Percentiles rank a stretch among this genome's conserved stretches.
phyloP scores from a whole-genome alignment of 1,284 basidiomycete genomes.

The Ceratobasidium sp. region DNA sequence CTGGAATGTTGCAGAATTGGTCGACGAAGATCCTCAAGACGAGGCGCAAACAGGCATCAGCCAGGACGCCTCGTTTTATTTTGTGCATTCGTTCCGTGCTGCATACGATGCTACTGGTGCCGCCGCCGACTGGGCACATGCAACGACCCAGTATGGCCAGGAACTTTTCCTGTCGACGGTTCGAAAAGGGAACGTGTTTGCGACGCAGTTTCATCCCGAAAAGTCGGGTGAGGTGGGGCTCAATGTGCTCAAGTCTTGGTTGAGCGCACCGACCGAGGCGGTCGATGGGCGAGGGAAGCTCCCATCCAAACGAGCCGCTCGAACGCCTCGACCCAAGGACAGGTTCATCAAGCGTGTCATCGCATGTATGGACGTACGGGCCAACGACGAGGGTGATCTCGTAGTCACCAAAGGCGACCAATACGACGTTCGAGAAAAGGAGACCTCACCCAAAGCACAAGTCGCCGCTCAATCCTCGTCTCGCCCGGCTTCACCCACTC shows the following conservation, averaged over 20 bases:
- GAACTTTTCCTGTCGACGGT: slow-evolving; percentile 92
- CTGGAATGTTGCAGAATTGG: slow-evolving; percentile 81
- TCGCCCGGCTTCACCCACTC: slow-evolving; percentile 27
- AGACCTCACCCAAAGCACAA: slow-evolving; percentile 38
- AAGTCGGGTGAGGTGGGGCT: slow-evolving; percentile 95
- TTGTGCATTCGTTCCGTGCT: slow-evolving; percentile 95
- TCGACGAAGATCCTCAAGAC: slow-evolving; percentile 53
- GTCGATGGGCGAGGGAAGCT: slow-evolving; percentile 4
- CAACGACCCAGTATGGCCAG: slow-evolving; percentile 90
- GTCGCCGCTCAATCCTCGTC: slow-evolving; percentile 37
- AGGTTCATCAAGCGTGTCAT: slow-evolving; percentile 92
- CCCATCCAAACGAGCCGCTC: slow-evolving; percentile 28
- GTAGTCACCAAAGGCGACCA: slow-evolving; percentile 99
- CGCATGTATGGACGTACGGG: slow-evolving; percentile 97
- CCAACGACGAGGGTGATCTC: slow-evolving; percentile 95
- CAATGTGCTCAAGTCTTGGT: slow-evolving; percentile 82
- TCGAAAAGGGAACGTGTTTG: slow-evolving; percentile 87
- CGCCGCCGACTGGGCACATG: slow-evolving; percentile 72
- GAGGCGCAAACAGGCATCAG: slow-evolving; percentile 51
- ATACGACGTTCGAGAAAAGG: slow-evolving; percentile 95
- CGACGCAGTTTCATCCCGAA: slow-evolving; percentile 97
- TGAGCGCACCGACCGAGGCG: slow-evolving; percentile 57
- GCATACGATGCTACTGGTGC: slow-evolving; percentile 62
- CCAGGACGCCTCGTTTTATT: slow-evolving; percentile 80
- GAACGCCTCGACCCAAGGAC: slow-evolving; percentile 54